phyloP scores from a whole-genome alignment of 2,329 filamentous ascomycete genomes.

The Cladophialophora carrionii region DNA sequence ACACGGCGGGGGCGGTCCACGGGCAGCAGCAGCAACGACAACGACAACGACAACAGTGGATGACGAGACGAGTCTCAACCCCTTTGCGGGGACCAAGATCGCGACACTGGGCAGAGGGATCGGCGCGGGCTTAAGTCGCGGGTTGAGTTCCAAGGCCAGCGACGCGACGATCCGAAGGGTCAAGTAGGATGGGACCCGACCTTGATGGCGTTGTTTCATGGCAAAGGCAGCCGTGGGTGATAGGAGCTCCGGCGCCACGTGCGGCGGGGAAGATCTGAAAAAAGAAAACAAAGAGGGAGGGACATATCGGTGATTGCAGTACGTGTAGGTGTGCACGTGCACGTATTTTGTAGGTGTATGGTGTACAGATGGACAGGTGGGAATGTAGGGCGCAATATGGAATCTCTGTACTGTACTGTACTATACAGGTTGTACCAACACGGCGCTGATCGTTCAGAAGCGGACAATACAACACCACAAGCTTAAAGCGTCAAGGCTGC shows the following conservation, averaged over 20 bases:
- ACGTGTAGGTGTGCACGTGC: too few relatives aligned
- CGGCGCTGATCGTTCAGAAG: background rate
- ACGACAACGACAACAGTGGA: slow-evolving; percentile 15
- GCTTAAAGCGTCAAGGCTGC: background rate
- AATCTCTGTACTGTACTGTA: too few relatives aligned
- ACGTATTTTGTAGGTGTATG: background rate
- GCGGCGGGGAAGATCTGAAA: background rate
- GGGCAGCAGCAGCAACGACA: background rate
- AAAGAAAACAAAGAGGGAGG: too few relatives aligned
- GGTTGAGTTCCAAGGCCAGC: slow-evolving; percentile 40
- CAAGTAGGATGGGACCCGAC: slow-evolving; percentile 19
- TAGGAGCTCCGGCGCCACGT: background rate
- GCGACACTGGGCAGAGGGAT: slow-evolving; percentile 48
- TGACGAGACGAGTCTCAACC: slow-evolving; percentile 29
- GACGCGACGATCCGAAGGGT: slow-evolving; percentile 36
- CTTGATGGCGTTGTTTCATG: background rate
- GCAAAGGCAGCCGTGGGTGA: background rate
- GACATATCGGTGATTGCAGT: background rate
- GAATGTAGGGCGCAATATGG: background rate
- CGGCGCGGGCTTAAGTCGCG: slow-evolving; percentile 49
- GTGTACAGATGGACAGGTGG: too few relatives aligned
- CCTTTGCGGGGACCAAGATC: slow-evolving; percentile 37
- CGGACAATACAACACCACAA: too few relatives aligned
- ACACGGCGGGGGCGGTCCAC: background rate
- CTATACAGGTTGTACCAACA: background rate